Conservation (phyloP, 148 eudicot genomes). For the Suaeda aralocaspica region DNA sequence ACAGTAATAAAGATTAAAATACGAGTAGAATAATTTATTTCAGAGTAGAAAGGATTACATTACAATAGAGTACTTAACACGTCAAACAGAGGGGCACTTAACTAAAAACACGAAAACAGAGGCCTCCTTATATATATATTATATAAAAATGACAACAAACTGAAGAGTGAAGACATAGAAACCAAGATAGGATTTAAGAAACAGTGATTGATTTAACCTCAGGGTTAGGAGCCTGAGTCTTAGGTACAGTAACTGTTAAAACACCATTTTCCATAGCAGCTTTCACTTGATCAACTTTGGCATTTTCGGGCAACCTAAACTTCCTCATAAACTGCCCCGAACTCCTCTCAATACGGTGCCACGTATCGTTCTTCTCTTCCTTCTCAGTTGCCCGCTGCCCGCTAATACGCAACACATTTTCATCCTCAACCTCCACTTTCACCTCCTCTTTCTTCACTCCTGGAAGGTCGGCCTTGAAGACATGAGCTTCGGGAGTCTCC, state of each 20-base stretch:
- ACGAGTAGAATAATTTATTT: too few species aligned
- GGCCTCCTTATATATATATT: too few species aligned
- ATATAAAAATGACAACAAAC: too few species aligned
- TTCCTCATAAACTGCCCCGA: constrained; percentile 32
- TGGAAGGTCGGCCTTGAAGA: constrained; percentile 40
- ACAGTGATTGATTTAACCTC: constrained; percentile 25
- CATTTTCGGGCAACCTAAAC: constrained; percentile 43
- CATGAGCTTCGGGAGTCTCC: constrained; percentile 39
- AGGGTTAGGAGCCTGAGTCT: constrained; percentile 27
- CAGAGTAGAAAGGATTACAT: too few species aligned
- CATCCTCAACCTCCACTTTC: constrained; percentile 44
- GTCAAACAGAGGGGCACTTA: too few species aligned
- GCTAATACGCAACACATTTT: constrained; percentile 30
- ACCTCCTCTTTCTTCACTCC: constrained; percentile 46
- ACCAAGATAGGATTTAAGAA: too few species aligned
- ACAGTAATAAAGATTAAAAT: too few species aligned
- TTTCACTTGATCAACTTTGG: constrained; percentile 32
- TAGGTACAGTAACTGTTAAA: constrained; percentile 31
- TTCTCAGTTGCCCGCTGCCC: constrained; percentile 33
- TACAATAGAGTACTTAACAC: too few species aligned
- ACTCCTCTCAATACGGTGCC: constrained; percentile 40
- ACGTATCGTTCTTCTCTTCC: constrained; percentile 32
- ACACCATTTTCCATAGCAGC: constrained; percentile 38
- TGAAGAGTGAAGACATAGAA: too few species aligned
- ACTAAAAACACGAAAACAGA: too few species aligned